Evolutionary conservation across 2,329 filamentous ascomycete species (phyloP).

Genomic region (Beauveria sp.): DNA sequence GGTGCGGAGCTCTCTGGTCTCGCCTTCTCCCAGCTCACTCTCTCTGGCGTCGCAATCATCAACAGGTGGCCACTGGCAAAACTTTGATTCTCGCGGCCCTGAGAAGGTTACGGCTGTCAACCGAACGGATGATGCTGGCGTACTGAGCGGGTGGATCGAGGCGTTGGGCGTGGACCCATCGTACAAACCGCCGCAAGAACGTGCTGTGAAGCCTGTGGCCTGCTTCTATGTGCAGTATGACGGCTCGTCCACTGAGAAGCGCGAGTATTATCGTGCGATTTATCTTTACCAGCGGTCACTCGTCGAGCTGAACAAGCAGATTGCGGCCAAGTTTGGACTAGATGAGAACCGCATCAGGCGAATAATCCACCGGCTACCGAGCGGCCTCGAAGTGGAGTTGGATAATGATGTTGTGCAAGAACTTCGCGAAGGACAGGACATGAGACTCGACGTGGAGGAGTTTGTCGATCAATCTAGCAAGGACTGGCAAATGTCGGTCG

Average conservation of each 20-base stretch:
- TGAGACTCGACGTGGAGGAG: constrained; percentile 63
- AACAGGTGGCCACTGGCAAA: constrained; percentile 43
- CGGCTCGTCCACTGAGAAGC: constrained; percentile 42
- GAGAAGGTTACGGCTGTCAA: constrained; percentile 46
- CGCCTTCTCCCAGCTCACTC: constrained; percentile 57
- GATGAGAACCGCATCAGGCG: constrained; percentile 65
- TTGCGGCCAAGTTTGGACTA: constrained; percentile 74
- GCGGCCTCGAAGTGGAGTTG: constrained; percentile 74
- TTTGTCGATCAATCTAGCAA: constrained; percentile 37
- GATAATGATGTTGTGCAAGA: constrained; percentile 85
- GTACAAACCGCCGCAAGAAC: constrained; percentile 74
- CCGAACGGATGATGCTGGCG: constrained; percentile 53
- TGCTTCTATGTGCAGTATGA: constrained; percentile 75
- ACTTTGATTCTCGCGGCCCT: constrained; percentile 46
- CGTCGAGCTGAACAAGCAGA: constrained; percentile 62
- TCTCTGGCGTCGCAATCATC: constrained; percentile 53
- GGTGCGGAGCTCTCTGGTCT: constrained; percentile 55
- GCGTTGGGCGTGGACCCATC: constrained; percentile 80
- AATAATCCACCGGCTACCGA: constrained; percentile 63
- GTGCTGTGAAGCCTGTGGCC: constrained; percentile 63
- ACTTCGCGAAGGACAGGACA: constrained; percentile 84
- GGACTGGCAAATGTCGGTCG: constrained; percentile 57
- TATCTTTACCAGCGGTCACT: constrained; percentile 75
- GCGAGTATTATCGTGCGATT: constrained; percentile 71
- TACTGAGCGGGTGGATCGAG: constrained; percentile 78